Evolutionary conservation across 805 yeast species (phyloP).

Genomic region (Tetrapisispora fleetii): DNA sequence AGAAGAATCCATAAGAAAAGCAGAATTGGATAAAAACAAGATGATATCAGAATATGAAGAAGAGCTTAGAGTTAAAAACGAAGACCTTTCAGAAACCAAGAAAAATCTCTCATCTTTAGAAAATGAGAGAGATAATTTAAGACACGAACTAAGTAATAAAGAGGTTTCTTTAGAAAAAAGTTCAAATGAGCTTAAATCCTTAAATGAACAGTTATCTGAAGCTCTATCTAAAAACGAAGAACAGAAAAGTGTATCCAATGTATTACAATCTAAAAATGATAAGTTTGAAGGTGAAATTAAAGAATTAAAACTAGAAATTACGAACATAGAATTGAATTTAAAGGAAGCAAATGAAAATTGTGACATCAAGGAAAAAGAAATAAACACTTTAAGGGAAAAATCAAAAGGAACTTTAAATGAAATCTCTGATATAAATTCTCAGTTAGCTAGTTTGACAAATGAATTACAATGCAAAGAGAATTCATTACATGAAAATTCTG

Average conservation of each 20-base stretch:
- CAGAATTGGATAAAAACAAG: slow-evolving; percentile 1
- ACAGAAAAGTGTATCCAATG: background rate
- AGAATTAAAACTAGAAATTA: background rate
- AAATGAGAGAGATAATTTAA: background rate
- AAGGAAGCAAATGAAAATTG: background rate
- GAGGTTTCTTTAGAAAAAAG: background rate
- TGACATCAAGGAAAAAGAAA: background rate
- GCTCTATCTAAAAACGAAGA: background rate
- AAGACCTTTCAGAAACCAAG: background rate
- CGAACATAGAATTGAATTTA: background rate
- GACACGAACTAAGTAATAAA: background rate
- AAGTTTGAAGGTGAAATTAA: background rate
- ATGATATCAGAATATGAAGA: background rate
- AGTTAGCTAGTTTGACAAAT: too few relatives aligned
- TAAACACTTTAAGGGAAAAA: background rate
- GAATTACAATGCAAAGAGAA: background rate
- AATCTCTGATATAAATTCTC: background rate
- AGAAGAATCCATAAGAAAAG: slow-evolving; percentile 27
- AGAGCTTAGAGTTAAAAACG: background rate
- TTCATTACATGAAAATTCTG: background rate
- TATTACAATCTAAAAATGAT: background rate
- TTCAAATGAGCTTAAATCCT: background rate
- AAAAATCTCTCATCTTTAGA: background rate
- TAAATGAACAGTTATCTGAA: background rate
- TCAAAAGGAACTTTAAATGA: background rate